Evolutionary conservation across 371 early-diverging fungal species (phyloP).

Genomic region (Dinochytrium kinnereticum): DNA sequence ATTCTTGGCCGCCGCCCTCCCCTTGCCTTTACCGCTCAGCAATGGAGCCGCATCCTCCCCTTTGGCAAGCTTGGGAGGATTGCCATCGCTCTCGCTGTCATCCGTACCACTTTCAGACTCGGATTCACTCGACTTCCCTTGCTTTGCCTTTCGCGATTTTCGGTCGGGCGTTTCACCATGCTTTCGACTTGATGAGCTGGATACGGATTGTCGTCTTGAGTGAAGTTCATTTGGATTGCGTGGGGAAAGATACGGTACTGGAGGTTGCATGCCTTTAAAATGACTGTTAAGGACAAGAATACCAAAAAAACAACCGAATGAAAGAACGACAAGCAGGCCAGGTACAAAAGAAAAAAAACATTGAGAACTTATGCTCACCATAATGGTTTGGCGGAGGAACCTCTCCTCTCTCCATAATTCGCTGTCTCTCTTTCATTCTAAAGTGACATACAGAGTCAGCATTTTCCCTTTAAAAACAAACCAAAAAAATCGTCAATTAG

Average conservation of each 20-base stretch:
- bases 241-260: not conserved
- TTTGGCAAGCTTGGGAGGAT: not conserved
- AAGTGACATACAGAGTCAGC: slow-evolving; percentile 4
- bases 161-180: not conserved
- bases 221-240: not conserved
- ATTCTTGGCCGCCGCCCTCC: not conserved
- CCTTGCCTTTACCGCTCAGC: not conserved
- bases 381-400: not conserved
- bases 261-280: not conserved
- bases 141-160: not conserved
- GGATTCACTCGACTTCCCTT: slow-evolving; percentile 11
- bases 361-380: slow-evolving; percentile 2
- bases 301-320: too few relatives aligned
- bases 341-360: not conserved
- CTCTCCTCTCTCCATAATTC: slow-evolving; percentile 39
- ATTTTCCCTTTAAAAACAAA: too few relatives aligned
- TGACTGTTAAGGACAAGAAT: too few relatives aligned
- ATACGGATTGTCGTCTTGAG: not conserved
- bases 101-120: slow-evolving; percentile 16
- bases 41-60: not conserved
- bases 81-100: slow-evolving; percentile 1
- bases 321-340: too few relatives aligned
- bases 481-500: not conserved
- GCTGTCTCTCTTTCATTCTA: slow-evolving; percentile 43
- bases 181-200: not conserved